Conservation (phyloP, 2,329 filamentous ascomycete species). For the Fusarium nematophilum region DNA sequence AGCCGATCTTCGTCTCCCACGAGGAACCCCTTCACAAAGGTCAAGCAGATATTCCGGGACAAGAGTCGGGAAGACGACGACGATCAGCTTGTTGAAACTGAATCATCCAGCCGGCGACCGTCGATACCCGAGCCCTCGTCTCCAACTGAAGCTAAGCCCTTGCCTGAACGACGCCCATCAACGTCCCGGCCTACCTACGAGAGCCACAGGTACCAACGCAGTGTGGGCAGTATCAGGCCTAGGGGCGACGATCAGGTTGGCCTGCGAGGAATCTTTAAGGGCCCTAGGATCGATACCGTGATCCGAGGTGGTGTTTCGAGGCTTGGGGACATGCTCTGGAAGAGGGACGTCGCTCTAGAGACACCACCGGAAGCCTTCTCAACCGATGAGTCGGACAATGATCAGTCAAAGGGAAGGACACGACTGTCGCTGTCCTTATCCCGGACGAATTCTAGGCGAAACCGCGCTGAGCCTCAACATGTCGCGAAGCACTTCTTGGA, state of each 20-base stretch:
- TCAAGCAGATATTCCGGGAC: slow-evolving; percentile 67
- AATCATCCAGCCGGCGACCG: slow-evolving; percentile 44
- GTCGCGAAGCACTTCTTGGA: slow-evolving; percentile 61
- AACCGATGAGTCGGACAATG: slow-evolving; percentile 62
- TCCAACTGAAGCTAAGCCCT: slow-evolving; percentile 49
- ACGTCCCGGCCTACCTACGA: slow-evolving; percentile 55
- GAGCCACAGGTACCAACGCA: slow-evolving; percentile 60
- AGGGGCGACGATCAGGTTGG: slow-evolving; percentile 50
- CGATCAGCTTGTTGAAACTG: slow-evolving; percentile 49
- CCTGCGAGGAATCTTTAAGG: slow-evolving; percentile 79
- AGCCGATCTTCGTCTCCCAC: slow-evolving; percentile 74
- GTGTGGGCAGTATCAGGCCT: slow-evolving; percentile 61
- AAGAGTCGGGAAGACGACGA: slow-evolving; percentile 59
- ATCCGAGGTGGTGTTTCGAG: slow-evolving; percentile 70
- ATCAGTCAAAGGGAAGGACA: slow-evolving; percentile 54
- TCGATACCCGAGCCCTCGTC: slow-evolving; percentile 44
- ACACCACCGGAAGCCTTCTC: slow-evolving; percentile 53
- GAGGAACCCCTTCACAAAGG: slow-evolving; percentile 67
- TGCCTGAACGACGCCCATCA: slow-evolving; percentile 42
- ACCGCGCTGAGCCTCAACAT: slow-evolving; percentile 46
- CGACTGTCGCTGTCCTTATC: slow-evolving; percentile 52
- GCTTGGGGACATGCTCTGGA: slow-evolving; percentile 68
- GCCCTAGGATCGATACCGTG: slow-evolving; percentile 77
- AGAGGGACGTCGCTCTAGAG: slow-evolving; percentile 57
- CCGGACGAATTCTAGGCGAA: slow-evolving; percentile 48